phyloP scores from a whole-genome alignment of 441 rosid genomes.

The Pelargonium citronellum region DNA sequence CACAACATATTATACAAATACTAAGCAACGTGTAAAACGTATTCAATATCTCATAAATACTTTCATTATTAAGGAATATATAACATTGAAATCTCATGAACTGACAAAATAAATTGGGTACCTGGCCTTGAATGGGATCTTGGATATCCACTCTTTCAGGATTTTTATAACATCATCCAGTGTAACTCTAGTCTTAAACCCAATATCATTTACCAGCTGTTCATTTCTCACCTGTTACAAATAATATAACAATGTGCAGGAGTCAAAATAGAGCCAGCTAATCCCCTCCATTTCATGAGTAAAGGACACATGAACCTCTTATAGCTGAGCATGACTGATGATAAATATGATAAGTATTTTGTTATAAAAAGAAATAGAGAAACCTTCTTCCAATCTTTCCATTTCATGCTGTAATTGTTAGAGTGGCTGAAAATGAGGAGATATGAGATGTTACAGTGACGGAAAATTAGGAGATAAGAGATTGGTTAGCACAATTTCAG shows the following conservation, averaged over 20 bases:
- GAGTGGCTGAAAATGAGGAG: too few species aligned
- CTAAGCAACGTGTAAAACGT: too few species aligned
- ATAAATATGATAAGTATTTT: neutral
- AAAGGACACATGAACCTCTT: neutral
- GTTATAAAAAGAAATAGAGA: too few species aligned
- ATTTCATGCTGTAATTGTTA: neutral
- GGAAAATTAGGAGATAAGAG: too few species aligned
- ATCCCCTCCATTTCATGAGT: constrained; percentile 10
- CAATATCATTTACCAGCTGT: constrained; percentile 58
- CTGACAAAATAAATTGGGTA: constrained; percentile 23
- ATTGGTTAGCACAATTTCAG: too few species aligned
- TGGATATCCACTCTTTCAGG: constrained; percentile 55
- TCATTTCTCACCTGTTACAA: constrained; percentile 63
- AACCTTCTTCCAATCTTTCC: neutral
- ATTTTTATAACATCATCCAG: constrained; percentile 55
- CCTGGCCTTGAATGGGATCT: constrained; percentile 69
- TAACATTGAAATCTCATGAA: too few species aligned
- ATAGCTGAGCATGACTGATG: neutral
- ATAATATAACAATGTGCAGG: constrained; percentile 11
- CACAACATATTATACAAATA: too few species aligned
- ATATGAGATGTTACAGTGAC: too few species aligned
- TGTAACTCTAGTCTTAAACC: constrained; percentile 69
- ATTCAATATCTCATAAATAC: too few species aligned
- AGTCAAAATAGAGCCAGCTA: constrained; percentile 5
- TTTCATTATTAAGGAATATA: too few species aligned